Percentiles rank a stretch among this genome's conserved stretches.
These are phyloP conservation scores for Scutellaria galericulata DNA, from an alignment of 257 asterid genomes.

Conservation along the genomic window DNA sequence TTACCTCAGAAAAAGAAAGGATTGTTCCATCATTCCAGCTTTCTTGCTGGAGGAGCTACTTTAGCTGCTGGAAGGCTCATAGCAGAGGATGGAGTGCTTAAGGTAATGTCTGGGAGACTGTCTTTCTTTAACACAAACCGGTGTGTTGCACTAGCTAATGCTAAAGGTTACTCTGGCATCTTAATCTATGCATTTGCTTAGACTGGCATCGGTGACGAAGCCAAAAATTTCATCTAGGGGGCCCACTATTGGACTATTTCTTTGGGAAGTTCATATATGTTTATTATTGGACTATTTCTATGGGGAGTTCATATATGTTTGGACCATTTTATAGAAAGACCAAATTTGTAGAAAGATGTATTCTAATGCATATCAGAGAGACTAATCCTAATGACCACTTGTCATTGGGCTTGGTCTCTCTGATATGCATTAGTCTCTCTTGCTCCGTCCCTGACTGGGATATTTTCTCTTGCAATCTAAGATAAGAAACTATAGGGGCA, in stretches of 20 bases:
- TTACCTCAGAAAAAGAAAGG: constrained; percentile 87
- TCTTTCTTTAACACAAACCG: constrained; percentile 1
- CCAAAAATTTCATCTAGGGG: too few relatives aligned
- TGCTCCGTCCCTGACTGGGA: too few relatives aligned
- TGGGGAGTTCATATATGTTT: too few relatives aligned
- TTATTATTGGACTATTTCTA: too few relatives aligned
- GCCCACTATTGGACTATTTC: too few relatives aligned
- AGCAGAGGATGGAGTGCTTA: constrained; percentile 69
- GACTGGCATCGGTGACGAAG: not conserved
- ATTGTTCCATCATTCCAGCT: constrained; percentile 90
- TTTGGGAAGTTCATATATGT: too few relatives aligned
- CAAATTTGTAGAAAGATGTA: too few relatives aligned
- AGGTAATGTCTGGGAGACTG: constrained; percentile 50
- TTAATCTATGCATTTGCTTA: constrained; percentile 4
- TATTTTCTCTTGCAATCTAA: constrained; percentile 1
- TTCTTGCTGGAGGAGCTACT: constrained; percentile 96
- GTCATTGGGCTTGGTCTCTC: too few relatives aligned
- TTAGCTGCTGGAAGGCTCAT: constrained; percentile 93
- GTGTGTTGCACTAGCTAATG: constrained; percentile 5
- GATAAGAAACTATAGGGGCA: constrained; percentile 6
- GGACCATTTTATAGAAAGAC: too few relatives aligned
- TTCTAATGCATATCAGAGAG: too few relatives aligned
- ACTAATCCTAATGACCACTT: too few relatives aligned
- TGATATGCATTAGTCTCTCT: too few relatives aligned
- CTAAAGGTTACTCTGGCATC: constrained; percentile 11